A percentile compares a stretch with the other conserved stretches of the same genome.
Evolutionary conservation across 2,329 filamentous ascomycete species (phyloP).

Genomic region (Calonectria hawksworthii): DNA sequence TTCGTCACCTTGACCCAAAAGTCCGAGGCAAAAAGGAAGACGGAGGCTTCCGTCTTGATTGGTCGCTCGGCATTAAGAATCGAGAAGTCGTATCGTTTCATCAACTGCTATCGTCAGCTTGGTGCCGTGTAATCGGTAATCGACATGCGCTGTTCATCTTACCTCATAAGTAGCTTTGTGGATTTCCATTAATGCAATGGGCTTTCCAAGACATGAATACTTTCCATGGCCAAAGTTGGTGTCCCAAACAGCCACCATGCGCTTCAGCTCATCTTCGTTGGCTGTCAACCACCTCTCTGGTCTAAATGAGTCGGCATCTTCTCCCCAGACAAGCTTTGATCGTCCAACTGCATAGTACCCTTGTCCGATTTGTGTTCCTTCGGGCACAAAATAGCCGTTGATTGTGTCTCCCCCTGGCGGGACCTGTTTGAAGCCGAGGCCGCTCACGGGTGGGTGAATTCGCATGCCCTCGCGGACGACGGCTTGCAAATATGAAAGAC

Average conservation of each 20-base stretch:
- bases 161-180: conserved; percentile 65
- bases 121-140: neutral
- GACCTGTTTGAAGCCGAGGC: conserved; percentile 66
- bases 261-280: conserved; percentile 45
- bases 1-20: conserved; percentile 52
- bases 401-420: conserved; percentile 66
- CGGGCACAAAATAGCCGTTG: conserved; percentile 65
- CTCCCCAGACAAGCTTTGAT: conserved; percentile 62
- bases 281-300: conserved; percentile 68
- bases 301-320: conserved; percentile 64
- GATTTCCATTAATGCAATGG: conserved; percentile 63
- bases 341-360: conserved; percentile 69
- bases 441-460: conserved; percentile 67
- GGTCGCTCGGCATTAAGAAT: conserved; percentile 50
- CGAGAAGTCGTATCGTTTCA: conserved; percentile 52
- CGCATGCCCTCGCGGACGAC: conserved; percentile 70
- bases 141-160: conserved; percentile 25
- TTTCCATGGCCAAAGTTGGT: conserved; percentile 62
- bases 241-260: conserved; percentile 56
- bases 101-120: conserved; percentile 38
- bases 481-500: conserved; percentile 68
- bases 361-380: conserved; percentile 65
- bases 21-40: conserved; percentile 53
- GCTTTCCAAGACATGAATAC: conserved; percentile 61
- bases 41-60: conserved; percentile 51